These are phyloP conservation scores for Drechslerella coelobrocha DNA, from an alignment of 2,329 filamentous ascomycete genomes.

Conservation along the genomic window DNA sequence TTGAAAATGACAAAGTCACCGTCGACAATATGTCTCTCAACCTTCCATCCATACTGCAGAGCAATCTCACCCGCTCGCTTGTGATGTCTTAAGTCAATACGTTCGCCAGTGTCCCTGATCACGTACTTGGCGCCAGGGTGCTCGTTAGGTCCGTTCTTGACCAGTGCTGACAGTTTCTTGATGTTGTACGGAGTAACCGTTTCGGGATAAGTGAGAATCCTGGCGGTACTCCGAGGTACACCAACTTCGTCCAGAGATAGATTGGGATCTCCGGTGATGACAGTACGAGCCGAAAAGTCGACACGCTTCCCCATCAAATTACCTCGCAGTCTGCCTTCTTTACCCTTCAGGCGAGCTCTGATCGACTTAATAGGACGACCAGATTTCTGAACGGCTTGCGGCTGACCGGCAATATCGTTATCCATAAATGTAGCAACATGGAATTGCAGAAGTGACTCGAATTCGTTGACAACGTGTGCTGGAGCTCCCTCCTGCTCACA, in stretches of 20 bases:
- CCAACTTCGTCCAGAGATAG: conserved; percentile 96
- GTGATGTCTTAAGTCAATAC: conserved; percentile 93
- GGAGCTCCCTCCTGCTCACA: conserved; percentile 91
- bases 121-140: conserved; percentile 97
- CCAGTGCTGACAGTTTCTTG: conserved; percentile 83
- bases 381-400: conserved; percentile 94
- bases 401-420: conserved; percentile 96
- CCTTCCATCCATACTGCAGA: conserved; percentile 96
- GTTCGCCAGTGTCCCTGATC: conserved; percentile 87
- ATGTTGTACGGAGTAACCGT: conserved; percentile 99
- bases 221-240: conserved; percentile 90
- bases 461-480: conserved; percentile 87
- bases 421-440: conserved; percentile 99
- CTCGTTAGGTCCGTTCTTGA: conserved; percentile 91
- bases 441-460: conserved; percentile 90
- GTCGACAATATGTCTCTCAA: conserved; percentile 93
- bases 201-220: conserved; percentile 93
- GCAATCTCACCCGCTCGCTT: conserved; percentile 84
- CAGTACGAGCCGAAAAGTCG: conserved; percentile 98
- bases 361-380: conserved; percentile 96
- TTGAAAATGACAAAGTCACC: conserved; percentile 99
- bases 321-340: conserved; percentile 95
- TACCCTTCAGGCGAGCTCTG: conserved; percentile 95
- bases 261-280: conserved; percentile 98
- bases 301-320: conserved; percentile 99